Conservation (phyloP, 768 basidiomycete genomes). For the Austroboletus eburneus region DNA sequence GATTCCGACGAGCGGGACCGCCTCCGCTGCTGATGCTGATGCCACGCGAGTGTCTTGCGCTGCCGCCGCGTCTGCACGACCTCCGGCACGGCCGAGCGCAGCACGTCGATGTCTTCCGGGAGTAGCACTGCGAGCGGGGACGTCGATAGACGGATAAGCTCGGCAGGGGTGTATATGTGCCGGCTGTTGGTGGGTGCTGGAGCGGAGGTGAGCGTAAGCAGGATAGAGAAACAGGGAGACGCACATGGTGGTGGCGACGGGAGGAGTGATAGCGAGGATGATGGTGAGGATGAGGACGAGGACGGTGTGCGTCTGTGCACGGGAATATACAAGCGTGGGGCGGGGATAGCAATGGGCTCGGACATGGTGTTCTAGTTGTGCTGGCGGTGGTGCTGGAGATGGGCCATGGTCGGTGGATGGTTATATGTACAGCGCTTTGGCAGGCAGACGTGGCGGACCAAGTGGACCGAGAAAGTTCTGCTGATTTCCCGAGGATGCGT, state of each 20-base stretch:
- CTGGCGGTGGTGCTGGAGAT: neutral
- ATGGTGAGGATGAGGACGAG: slow-evolving; percentile 5
- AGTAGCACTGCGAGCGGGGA: slow-evolving; percentile 21
- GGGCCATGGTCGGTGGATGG: neutral
- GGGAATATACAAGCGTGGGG: slow-evolving; percentile 34
- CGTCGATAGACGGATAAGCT: slow-evolving; percentile 21
- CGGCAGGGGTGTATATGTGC: slow-evolving; percentile 24
- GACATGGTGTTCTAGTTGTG: slow-evolving; percentile 31
- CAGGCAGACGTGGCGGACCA: slow-evolving; percentile 1
- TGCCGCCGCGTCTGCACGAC: slow-evolving; percentile 22
- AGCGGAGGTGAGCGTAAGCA: no score
- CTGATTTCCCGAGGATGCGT: neutral
- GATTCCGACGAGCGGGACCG: slow-evolving; percentile 10
- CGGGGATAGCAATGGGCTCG: slow-evolving; percentile 15
- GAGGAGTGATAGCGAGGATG: neutral
- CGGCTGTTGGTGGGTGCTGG: no score
- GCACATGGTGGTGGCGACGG: neutral
- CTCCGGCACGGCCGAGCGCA: slow-evolving; percentile 24
- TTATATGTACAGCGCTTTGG: slow-evolving; percentile 2
- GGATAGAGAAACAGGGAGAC: no score
- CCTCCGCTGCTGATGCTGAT: slow-evolving; percentile 1
- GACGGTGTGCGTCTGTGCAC: slow-evolving; percentile 34
- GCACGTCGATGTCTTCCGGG: neutral
- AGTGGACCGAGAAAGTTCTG: slow-evolving; percentile 22
- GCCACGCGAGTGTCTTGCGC: slow-evolving; percentile 26